These are phyloP conservation scores for Phialocephala subalpina DNA, from an alignment of 2,329 filamentous ascomycete genomes.

Conservation along the genomic window DNA sequence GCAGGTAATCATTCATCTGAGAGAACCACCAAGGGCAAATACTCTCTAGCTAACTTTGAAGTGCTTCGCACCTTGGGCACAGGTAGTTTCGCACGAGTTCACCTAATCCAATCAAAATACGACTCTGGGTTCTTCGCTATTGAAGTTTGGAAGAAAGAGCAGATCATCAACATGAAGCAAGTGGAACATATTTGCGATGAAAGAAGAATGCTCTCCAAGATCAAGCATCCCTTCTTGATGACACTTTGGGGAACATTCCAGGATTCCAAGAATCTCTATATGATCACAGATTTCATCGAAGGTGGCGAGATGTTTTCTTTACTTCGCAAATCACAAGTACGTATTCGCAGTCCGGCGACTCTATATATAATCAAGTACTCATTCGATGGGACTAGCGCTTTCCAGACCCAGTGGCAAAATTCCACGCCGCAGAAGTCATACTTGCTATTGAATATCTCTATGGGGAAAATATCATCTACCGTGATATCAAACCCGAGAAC, in stretches of 20 bases:
- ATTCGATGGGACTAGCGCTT: conserved; percentile 73
- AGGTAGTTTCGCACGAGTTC: conserved; percentile 95
- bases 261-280: conserved; percentile 94
- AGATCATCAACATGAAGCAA: conserved; percentile 99
- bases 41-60: conserved; percentile 88
- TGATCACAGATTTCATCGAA: conserved; percentile 99
- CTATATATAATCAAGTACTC: background rate
- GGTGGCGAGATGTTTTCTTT: conserved; percentile 97
- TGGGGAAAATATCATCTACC: conserved; percentile 94
- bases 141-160: conserved; percentile 97
- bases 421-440: conserved; percentile 97
- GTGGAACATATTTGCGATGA: conserved; percentile 99
- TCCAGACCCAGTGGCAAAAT: conserved; percentile 98
- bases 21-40: conserved; percentile 94
- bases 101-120: conserved; percentile 96
- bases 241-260: conserved; percentile 99
- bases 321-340: conserved; percentile 87
- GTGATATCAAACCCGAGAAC: conserved; percentile 96
- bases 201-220: conserved; percentile 91
- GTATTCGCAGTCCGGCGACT: conserved; percentile 7
- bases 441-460: conserved; percentile 95
- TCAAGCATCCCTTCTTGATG: conserved; percentile 97
- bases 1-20: too few relatives aligned
- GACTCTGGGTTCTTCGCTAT: conserved; percentile 98
- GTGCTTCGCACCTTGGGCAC: conserved; percentile 93